Base-by-base conservation (phyloP, 2,329 filamentous ascomycete genomes). In the Xylaria sp. region DNA sequence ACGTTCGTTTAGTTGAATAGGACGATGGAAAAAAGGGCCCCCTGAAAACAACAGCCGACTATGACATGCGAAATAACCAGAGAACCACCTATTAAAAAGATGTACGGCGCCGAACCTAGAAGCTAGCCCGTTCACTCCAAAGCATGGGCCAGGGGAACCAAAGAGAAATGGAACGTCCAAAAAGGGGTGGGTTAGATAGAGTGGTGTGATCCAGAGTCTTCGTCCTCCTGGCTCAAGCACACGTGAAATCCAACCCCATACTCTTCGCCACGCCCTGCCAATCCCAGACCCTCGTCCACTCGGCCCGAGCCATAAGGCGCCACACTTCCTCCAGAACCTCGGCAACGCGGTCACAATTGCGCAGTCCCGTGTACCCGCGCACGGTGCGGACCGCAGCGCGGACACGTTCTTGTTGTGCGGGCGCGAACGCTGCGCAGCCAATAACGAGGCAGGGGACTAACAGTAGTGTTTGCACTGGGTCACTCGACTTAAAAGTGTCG, bases 271-370 rank as follows among this genome's bases (percentile, higher is more conserved):
- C 79, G 3, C 77, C 76, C 63, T 88, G 85, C 86, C 86, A 89
- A 71, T 89, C 87, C 87, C 87, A 89, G 7, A 84, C 85, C 17
- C 79, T 78, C 25, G 78, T 68, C 82, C 85, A 87, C 51, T 88
- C 83, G 19, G 81, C 84, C 9, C 74, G 72, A 25, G 83, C 83
- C 84, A 88, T 88, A 21, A 84, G 77, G 21, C 77, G 73, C 86
- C 86, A 89, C 3, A 88, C 77, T 66, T 84, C 81, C 65, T 86
- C 82, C 11, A 89, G 78, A 1, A 89, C 73, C 61, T 85, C 77
- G 15, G 76, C 64, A 3, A 83, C 82, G 11, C 81, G 78, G 64
- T 87, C 83, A 27, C 83, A 82, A 67, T 87, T 88, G 23, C 82
- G 79, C 27, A 88, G 77, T 3, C 85, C 85, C 0, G 85, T 88